A percentile compares a stretch with the other conserved stretches of the same genome.
Evolutionary conservation across 2,329 filamentous ascomycete species (phyloP).

Genomic region (Monilinia polystroma): DNA sequence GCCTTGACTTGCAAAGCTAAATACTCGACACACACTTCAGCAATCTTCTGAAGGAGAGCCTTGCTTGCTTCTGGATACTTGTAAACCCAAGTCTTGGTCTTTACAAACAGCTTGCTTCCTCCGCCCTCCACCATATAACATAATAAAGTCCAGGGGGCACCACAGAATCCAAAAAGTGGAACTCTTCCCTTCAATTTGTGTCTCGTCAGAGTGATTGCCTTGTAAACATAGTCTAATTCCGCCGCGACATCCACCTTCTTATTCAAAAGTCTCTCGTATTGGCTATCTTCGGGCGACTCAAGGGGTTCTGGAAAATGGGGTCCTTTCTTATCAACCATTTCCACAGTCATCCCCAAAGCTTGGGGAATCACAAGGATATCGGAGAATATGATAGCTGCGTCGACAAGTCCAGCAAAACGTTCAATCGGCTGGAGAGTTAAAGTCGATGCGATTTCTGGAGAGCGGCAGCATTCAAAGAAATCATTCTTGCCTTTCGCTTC

Average conservation of each 20-base stretch:
- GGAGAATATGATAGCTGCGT: constrained; percentile 98
- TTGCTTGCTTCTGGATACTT: constrained; percentile 79
- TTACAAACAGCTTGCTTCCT: constrained; percentile 89
- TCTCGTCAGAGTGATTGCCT: constrained; percentile 87
- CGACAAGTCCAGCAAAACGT: constrained; percentile 83
- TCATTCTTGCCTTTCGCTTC: constrained; percentile 86
- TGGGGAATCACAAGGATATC: constrained; percentile 98
- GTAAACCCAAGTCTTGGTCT: constrained; percentile 97
- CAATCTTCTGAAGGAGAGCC: constrained; percentile 82
- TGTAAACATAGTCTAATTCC: constrained; percentile 92
- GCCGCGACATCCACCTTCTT: constrained; percentile 79
- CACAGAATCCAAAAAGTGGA: constrained; percentile 93
- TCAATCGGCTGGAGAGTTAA: constrained; percentile 94
- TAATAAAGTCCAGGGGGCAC: constrained; percentile 92
- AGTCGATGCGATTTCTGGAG: constrained; percentile 87
- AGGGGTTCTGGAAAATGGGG: constrained; percentile 91
- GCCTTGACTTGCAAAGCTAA: constrained; percentile 88
- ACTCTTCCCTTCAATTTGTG: constrained; percentile 85
- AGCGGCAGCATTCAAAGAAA: constrained; percentile 97
- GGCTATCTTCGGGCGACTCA: constrained; percentile 72
- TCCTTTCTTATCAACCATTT: constrained; percentile 97
- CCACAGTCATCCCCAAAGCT: constrained; percentile 96
- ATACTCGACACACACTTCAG: constrained; percentile 92
- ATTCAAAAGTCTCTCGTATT: constrained; percentile 76
- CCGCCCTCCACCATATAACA: constrained; percentile 99